Conservation (phyloP, 306 rosid genomes). For the Acacia acuminata region DNA sequence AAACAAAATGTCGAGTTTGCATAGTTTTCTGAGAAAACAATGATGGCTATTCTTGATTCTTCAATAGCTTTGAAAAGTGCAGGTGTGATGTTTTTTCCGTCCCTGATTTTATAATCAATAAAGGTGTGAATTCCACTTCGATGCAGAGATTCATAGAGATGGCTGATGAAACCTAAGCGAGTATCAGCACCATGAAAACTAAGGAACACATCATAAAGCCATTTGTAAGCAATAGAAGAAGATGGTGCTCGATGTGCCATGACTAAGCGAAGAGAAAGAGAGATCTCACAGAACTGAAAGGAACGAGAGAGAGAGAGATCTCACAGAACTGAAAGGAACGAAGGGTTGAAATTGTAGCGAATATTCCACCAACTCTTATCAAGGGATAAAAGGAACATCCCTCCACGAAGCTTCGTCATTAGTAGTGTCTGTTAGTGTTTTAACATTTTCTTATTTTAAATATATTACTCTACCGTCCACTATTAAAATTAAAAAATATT, state of each 20-base stretch:
- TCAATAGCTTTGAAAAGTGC: neutral
- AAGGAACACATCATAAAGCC: neutral
- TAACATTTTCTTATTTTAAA: too few relatives aligned
- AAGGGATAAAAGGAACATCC: too few relatives aligned
- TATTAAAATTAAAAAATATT: too few relatives aligned
- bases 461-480: too few relatives aligned
- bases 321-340: too few relatives aligned
- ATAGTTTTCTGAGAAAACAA: neutral
- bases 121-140: conserved; percentile 2
- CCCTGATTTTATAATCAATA: neutral
- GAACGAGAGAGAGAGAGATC: too few relatives aligned
- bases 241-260: neutral
- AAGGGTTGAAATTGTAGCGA: neutral
- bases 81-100: neutral
- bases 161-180: neutral
- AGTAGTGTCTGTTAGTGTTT: too few relatives aligned
- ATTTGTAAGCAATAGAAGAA: neutral
- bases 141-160: neutral
- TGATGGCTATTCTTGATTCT: neutral
- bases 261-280: too few relatives aligned
- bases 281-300: too few relatives aligned
- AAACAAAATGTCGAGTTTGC: neutral
- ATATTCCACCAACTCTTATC: neutral
- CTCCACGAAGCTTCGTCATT: too few relatives aligned
- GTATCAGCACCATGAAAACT: neutral